Base-by-base conservation (phyloP, 2,329 filamentous ascomycete species). In the Alternaria sp. region DNA sequence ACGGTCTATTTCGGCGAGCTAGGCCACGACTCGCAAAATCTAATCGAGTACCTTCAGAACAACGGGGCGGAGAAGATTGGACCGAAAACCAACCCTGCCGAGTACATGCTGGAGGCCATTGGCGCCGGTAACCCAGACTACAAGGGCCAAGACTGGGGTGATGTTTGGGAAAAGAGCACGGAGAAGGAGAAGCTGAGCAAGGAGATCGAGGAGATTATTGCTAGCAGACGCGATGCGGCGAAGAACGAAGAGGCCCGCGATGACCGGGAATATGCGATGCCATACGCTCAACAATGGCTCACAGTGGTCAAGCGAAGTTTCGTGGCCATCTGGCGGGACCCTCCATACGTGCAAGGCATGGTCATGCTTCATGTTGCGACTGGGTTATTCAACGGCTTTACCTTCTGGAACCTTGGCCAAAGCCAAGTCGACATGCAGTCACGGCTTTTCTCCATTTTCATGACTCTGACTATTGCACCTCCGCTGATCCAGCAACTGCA, bases 401-500 rank as follows among this genome's bases (percentile, higher is more conserved):
- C 80, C 0, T 82, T 82, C 74, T 83, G 80, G 80, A 74, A 79
- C 62, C 72, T 82, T 24, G 77, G 77, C 3, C 69, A 78, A 53
- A 75, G 72, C 17, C 73, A 74, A 51, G 72, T 78, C 33, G 80
- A 81, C 42, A 76, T 82, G 62, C 77, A 79, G 73, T 88, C 87
- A 45, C 83, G 89, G 7, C 82, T 93, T 8, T 93, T 94, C 77
- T 88, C 88, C 8, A 82, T 90, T 54, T 94, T 94, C 77, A 88
- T 92, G 83, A 90, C 89, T 0, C 81, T 93, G 4, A 91, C 88
- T 6, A 90, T 95, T 63, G 84, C 85, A 1, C 90, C 90, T 0
- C 88, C 89, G 0, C 80, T 93, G 0, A 90, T 93, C 57, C 89
- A 93, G 68, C 90, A 93, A 67, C 81, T 93, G 0, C 89, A 93